Evolutionary conservation across 345 rosid species (phyloP).

Genomic region (Sonneratia alba): DNA sequence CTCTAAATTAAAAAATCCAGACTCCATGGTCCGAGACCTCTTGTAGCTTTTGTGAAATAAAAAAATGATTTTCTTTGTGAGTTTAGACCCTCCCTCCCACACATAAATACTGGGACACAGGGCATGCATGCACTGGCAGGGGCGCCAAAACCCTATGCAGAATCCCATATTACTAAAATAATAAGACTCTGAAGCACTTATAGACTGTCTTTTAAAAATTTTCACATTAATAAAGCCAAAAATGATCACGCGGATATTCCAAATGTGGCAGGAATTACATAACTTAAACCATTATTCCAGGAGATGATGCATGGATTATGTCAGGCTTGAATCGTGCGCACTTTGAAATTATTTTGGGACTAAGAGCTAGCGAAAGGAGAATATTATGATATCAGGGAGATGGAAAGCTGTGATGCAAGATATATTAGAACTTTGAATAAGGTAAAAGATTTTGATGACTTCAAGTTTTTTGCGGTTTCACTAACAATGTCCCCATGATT

Average conservation of each 20-base stretch:
- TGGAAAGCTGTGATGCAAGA: slow-evolving; percentile 57
- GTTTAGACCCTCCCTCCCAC: too few species aligned
- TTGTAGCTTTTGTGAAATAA: too few species aligned
- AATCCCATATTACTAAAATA: slow-evolving; percentile 7
- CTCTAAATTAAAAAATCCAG: too few species aligned
- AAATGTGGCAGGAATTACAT: background rate
- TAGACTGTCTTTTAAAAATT: slow-evolving; percentile 9
- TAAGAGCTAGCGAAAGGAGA: slow-evolving; percentile 88
- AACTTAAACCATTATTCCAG: slow-evolving; percentile 77
- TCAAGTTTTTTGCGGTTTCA: background rate
- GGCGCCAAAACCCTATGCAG: slow-evolving; percentile 79
- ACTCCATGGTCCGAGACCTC: too few species aligned
- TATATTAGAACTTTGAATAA: background rate
- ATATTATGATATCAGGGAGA: slow-evolving; percentile 92
- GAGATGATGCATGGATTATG: slow-evolving; percentile 95
- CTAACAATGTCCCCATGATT: too few species aligned
- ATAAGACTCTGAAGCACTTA: background rate
- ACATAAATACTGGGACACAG: slow-evolving; percentile 48
- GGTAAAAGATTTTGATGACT: background rate
- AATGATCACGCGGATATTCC: background rate
- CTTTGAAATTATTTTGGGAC: slow-evolving; percentile 94
- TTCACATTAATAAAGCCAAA: background rate
- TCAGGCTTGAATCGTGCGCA: slow-evolving; percentile 94
- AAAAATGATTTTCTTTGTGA: too few species aligned
- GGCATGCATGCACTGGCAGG: slow-evolving; percentile 68